Percentiles rank a stretch among this genome's conserved stretches.
These are phyloP conservation scores for Lentinula novae-zelandiae DNA, from an alignment of 1,284 basidiomycete genomes.

Conservation along the genomic window DNA sequence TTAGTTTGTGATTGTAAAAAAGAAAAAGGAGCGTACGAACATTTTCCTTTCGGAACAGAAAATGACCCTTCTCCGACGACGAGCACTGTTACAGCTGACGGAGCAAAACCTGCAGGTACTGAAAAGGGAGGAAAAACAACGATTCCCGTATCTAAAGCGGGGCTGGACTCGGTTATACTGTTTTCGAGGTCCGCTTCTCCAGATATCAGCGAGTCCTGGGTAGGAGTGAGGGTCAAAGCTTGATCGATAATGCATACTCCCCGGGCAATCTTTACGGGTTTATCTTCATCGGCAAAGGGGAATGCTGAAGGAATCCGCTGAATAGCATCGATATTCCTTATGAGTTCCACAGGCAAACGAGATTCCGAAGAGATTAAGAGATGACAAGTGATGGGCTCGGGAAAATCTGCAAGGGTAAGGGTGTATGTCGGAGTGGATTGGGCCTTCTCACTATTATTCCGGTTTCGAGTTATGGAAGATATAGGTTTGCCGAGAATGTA, in stretches of 20 bases:
- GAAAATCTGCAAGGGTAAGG: constrained; percentile 58
- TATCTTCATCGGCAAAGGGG: neutral
- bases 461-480: constrained; percentile 29
- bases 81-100: constrained; percentile 62
- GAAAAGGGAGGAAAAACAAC: constrained; percentile 80
- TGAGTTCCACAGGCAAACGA: constrained; percentile 29
- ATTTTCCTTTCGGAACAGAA: constrained; percentile 81
- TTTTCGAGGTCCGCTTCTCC: constrained; percentile 20
- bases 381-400: constrained; percentile 44
- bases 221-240: constrained; percentile 34
- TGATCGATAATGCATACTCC: constrained; percentile 67
- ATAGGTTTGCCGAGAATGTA: constrained; percentile 79
- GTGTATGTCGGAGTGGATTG: constrained; percentile 28
- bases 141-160: constrained; percentile 62
- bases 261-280: constrained; percentile 41
- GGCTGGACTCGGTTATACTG: constrained; percentile 18
- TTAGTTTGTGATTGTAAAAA: too few species aligned
- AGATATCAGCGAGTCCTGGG: constrained; percentile 20
- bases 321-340: constrained; percentile 18
- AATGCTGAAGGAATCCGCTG: constrained; percentile 1
- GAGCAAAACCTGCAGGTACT: constrained; percentile 40
- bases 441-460: neutral
- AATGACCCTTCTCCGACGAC: constrained; percentile 84
- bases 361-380: constrained; percentile 41
- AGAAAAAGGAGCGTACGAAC: constrained; percentile 39